Base-by-base conservation (phyloP, 257 asterid genomes). In the Capsicum chinense region DNA sequence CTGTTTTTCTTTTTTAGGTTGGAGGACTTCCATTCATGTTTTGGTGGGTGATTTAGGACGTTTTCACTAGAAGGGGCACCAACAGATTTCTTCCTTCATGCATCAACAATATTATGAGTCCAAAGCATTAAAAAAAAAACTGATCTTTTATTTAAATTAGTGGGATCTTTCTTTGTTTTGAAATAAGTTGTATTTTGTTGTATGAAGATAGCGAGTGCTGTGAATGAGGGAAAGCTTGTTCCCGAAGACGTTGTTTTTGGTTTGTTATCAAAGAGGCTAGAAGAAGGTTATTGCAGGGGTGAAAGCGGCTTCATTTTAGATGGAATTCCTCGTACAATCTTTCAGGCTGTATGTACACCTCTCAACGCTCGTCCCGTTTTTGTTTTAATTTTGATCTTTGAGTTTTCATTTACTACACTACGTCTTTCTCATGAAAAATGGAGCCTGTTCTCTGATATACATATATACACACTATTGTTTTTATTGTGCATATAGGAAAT, bases 301-400 rank as follows among this genome's bases (percentile, higher is more conserved):
- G 98, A 96, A 94, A 91, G 86, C 56, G 99, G 99, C 16, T 96
- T 92, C 90, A 94, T 96, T 82, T 86, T 96, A 90, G 97, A 94
- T 85, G 99, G 99, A 66, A 85, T 96, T 79, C 98, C 99, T 83
- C 90, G 97, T 63, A 90, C 97, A 10, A 88, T 87, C 74, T 85
- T 91, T 79, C 99, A 94, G 91, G 99, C 98, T 73, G 98, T 96
- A 85, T 89, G 95, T 88, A 33, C 15, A 54, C 33, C 64, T 66
- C 60, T 39, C 39, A 15, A 17, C 47, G 48, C 47, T 17, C 44
- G 44, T 14, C 19, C 17, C 66, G 3, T 59, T 62, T 9, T 59
- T n/a, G 12, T 59, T 39, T n/a, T 59, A 17, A 7, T 59, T 14
- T 14, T 56, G 62, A 15, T 58, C 64, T 6, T 59, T n/a, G 7